Percentiles rank a stretch among this genome's conserved stretches.
Evolutionary conservation across 1,284 basidiomycete species (phyloP).

Genomic region (Leucocoprinus gongylophorus): DNA sequence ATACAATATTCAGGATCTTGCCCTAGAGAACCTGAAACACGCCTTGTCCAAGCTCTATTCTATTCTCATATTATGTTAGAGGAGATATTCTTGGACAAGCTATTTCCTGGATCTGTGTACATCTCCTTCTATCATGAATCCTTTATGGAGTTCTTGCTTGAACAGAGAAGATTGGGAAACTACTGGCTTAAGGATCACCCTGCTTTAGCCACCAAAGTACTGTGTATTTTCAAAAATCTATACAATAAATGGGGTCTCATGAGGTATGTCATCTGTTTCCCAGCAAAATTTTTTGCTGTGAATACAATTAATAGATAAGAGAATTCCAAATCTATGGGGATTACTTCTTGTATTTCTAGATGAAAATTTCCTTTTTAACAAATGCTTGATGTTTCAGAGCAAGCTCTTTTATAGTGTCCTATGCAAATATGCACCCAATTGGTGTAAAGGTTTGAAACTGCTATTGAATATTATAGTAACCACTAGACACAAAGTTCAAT

Average conservation of each 20-base stretch:
- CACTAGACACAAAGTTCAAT: no score
- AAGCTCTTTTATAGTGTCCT: neutral
- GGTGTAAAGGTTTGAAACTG: neutral
- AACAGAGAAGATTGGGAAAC: neutral
- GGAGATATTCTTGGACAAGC: no score
- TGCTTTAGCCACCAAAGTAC: no score
- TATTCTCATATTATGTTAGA: neutral
- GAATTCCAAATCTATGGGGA: neutral
- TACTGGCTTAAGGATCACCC: neutral
- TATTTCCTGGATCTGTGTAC: no score
- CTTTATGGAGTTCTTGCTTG: no score
- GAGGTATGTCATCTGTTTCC: neutral
- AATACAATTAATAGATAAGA: no score
- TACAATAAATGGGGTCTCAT: neutral
- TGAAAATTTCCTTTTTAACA: neutral
- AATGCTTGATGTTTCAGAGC: neutral
- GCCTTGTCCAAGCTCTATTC: neutral
- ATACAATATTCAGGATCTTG: no score
- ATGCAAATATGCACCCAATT: neutral
- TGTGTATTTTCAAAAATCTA: no score
- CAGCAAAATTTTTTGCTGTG: neutral
- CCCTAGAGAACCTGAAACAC: no score
- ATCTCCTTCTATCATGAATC: no score
- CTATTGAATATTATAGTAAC: neutral
- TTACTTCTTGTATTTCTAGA: neutral